phyloP scores from a whole-genome alignment of 371 early-diverging fungal species.

The Mortierella sp. region DNA sequence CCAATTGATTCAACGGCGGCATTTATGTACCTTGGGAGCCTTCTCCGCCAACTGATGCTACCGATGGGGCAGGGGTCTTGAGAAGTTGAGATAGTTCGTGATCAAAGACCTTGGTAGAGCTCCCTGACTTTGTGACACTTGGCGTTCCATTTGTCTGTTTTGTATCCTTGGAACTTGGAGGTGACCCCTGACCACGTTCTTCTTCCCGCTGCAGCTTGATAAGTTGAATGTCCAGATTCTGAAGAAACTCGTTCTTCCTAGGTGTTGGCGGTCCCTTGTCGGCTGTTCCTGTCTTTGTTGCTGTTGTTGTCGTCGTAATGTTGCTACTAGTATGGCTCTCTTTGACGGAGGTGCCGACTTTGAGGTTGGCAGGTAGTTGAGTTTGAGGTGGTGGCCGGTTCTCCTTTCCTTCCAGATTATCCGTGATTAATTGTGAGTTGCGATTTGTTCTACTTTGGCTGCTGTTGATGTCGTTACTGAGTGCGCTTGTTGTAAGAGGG shows the following conservation, averaged over 20 bases:
- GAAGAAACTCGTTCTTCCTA: slow-evolving; percentile 34
- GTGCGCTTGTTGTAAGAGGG: not conserved
- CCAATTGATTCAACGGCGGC: not conserved
- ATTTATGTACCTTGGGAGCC: slow-evolving; percentile 21
- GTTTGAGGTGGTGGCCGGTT: not conserved
- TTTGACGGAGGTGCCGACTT: not conserved
- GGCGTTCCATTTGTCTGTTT: slow-evolving; percentile 8
- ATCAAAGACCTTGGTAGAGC: slow-evolving; percentile 26
- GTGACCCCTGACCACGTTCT: slow-evolving; percentile 12
- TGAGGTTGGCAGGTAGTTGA: not conserved
- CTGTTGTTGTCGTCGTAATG: not conserved
- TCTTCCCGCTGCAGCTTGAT: slow-evolving; percentile 41
- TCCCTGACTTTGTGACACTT: slow-evolving; percentile 17
- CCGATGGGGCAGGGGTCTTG: slow-evolving; percentile 11
- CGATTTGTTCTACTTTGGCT: not conserved
- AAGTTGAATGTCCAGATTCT: slow-evolving; percentile 43
- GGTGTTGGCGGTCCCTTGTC: slow-evolving; percentile 9
- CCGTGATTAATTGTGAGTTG: not conserved
- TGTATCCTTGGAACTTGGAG: slow-evolving; percentile 8
- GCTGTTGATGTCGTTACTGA: not conserved
- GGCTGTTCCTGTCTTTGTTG: not conserved
- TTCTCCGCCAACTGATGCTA: slow-evolving; percentile 8
- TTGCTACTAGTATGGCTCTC: not conserved
- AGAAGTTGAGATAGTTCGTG: slow-evolving; percentile 30
- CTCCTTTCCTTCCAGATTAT: slow-evolving; percentile 8